Conservation (phyloP, 225 moss, liverwort and hornwort genomes). For the Climacium dendroides region DNA sequence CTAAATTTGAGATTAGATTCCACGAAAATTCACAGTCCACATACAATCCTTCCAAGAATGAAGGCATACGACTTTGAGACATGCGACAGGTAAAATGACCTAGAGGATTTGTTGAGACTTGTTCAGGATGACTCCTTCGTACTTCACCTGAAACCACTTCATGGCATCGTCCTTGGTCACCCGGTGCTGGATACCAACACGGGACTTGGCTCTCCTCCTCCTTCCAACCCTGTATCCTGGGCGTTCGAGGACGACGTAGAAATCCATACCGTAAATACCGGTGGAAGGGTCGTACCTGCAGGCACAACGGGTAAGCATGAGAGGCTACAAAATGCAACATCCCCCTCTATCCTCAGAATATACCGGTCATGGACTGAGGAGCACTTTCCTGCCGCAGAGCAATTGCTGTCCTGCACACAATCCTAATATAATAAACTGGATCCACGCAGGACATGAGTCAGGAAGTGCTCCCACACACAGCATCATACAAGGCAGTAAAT, state of each 20-base stretch:
- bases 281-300: constrained; percentile 9
- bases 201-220: constrained; percentile 1
- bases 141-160: constrained; percentile 14
- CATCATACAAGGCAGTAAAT: not conserved
- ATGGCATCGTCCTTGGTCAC: constrained; percentile 8
- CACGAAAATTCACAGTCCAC: not conserved
- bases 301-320: not conserved
- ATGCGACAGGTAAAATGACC: not conserved
- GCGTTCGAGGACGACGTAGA: constrained; percentile 2
- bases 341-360: not conserved
- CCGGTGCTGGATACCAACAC: constrained; percentile 4
- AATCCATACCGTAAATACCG: constrained; percentile 5
- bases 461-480: too few species aligned
- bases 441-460: not conserved
- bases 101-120: not conserved
- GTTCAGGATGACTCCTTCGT: constrained; percentile 11
- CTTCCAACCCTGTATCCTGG: constrained; percentile 7
- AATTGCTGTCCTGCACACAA: not conserved
- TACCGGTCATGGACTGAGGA: not conserved
- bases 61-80: not conserved
- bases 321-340: not conserved
- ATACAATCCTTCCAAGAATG: not conserved
- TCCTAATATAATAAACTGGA: not conserved
- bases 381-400: not conserved
- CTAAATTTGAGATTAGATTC: not conserved